These are phyloP conservation scores for Solanum okadae DNA, from an alignment of 257 asterid genomes.

Conservation along the genomic window DNA sequence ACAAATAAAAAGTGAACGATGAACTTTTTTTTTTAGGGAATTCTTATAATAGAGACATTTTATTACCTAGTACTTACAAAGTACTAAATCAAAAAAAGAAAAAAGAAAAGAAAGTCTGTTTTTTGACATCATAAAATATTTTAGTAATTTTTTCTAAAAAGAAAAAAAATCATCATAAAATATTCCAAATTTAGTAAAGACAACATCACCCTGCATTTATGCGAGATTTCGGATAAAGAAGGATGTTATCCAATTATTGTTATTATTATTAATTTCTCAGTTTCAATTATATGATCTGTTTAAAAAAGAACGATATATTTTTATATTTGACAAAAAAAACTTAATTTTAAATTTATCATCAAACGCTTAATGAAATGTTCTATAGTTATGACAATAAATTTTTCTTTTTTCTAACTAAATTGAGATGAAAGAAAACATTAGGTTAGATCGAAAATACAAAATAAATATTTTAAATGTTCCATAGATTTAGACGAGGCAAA, in stretches of 20 bases:
- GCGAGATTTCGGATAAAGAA: constrained; percentile 17
- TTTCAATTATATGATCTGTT: no score
- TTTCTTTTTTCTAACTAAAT: background rate
- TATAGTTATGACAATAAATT: no score
- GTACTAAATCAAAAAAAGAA: background rate
- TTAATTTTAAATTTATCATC: no score
- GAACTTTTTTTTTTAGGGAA: background rate
- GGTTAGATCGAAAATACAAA: background rate
- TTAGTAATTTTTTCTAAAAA: background rate
- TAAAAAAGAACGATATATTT: no score
- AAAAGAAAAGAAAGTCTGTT: background rate
- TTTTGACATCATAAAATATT: background rate
- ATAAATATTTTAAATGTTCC: background rate
- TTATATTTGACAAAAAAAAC: no score
- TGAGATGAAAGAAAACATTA: background rate
- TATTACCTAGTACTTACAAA: background rate
- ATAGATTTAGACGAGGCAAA: background rate
- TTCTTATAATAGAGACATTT: background rate
- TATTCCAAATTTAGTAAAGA: constrained; percentile 10
- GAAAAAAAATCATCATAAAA: background rate
- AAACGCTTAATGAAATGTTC: no score
- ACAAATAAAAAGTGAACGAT: background rate
- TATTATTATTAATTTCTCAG: background rate
- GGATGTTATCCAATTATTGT: background rate
- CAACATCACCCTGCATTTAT: background rate